Percentiles rank a stretch among this genome's conserved stretches.
These are phyloP conservation scores for Eurotiales sp. DNA, from an alignment of 2,329 filamentous ascomycete species.

Conservation along the genomic window DNA sequence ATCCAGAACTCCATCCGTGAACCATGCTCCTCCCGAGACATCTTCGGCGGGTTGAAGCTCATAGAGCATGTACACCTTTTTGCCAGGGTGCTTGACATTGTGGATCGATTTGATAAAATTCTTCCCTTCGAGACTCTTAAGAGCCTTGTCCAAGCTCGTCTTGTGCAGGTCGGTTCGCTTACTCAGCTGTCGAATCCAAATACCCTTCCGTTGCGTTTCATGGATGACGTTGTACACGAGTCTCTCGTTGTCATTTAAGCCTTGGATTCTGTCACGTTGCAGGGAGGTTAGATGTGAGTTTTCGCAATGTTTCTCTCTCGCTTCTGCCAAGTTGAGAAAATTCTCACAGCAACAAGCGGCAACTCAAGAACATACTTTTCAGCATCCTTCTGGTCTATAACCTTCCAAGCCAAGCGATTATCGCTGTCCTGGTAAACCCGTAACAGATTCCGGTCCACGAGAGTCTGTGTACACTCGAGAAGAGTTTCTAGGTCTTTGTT, in stretches of 20 bases:
- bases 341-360: too few relatives aligned
- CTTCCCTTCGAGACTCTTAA: conserved; percentile 80
- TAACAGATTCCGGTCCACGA: conserved; percentile 46
- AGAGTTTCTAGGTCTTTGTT: conserved; percentile 41
- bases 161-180: conserved; percentile 78
- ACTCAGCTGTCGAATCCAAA: conserved; percentile 87
- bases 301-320: background rate
- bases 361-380: conserved; percentile 44
- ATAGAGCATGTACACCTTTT: conserved; percentile 94
- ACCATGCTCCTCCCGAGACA: conserved; percentile 91
- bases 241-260: conserved; percentile 64
- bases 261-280: conserved; percentile 30
- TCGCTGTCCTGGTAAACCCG: conserved; percentile 42
- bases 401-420: conserved; percentile 45
- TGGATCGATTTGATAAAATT: conserved; percentile 84
- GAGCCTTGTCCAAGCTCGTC: conserved; percentile 70
- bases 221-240: conserved; percentile 89
- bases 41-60: conserved; percentile 81
- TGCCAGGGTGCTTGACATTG: conserved; percentile 82
- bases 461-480: conserved; percentile 41
- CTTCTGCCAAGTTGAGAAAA: too few relatives aligned
- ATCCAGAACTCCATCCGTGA: conserved; percentile 85
- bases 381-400: conserved; percentile 47
- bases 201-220: conserved; percentile 75
- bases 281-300: conserved; percentile 4